These are phyloP conservation scores for Rhodotorula sp. DNA, from an alignment of 1,284 basidiomycete genomes.

Conservation along the genomic window DNA sequence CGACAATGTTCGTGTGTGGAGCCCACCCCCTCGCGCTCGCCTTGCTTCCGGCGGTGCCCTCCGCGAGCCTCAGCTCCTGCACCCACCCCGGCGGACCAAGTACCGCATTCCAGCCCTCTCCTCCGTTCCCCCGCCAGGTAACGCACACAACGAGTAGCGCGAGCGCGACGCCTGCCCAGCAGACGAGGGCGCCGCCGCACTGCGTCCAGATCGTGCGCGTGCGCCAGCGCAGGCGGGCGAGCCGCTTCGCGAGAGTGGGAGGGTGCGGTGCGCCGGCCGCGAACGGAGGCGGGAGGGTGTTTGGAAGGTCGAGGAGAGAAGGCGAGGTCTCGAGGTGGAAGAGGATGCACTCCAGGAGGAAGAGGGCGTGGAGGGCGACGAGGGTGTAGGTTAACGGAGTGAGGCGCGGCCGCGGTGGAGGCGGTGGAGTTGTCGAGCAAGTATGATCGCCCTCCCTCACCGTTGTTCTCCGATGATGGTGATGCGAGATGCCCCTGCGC, in stretches of 20 bases:
- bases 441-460: no score
- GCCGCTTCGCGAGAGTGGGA: neutral
- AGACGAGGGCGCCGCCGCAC: neutral
- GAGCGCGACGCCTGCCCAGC: neutral
- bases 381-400: slow-evolving; percentile 8
- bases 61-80: neutral
- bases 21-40: neutral
- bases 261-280: no score
- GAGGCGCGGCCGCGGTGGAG: neutral
- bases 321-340: neutral
- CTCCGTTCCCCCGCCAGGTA: neutral
- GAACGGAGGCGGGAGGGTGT: neutral
- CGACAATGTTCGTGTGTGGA: neutral
- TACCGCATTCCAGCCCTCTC: slow-evolving; percentile 5
- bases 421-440: neutral
- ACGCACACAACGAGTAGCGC: no score
- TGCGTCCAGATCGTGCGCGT: no score
- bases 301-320: neutral
- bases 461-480: no score
- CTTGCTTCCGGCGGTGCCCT: neutral
- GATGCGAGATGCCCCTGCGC: no score
- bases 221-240: neutral
- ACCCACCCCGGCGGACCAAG: neutral
- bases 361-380: neutral
- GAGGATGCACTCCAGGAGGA: neutral